These are phyloP conservation scores for Acanthochlamys bracteata DNA, from an alignment of 106 monocot genomes.

Conservation along the genomic window DNA sequence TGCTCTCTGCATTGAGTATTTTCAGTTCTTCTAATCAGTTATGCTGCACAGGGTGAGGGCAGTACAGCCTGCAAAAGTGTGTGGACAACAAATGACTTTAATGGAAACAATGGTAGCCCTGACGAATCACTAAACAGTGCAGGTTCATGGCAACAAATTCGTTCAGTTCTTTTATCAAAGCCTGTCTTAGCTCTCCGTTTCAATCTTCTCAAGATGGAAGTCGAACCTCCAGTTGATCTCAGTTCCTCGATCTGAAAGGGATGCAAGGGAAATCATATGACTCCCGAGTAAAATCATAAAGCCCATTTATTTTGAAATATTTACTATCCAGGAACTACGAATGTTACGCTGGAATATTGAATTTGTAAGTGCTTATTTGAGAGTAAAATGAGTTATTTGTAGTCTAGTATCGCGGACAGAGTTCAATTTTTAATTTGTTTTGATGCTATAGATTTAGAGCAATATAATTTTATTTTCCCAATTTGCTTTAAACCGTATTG, in stretches of 20 bases:
- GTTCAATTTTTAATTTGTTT: no score
- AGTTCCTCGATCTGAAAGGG: constrained; percentile 9
- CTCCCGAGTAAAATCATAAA: no score
- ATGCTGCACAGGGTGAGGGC: constrained; percentile 41
- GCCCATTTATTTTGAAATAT: no score
- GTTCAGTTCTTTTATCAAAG: constrained; percentile 61
- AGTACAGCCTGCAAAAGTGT: constrained; percentile 54
- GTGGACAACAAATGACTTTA: constrained; percentile 12
- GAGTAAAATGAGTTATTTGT: no score
- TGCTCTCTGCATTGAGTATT: background rate
- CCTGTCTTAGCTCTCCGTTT: constrained; percentile 79
- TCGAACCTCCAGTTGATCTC: constrained; percentile 55
- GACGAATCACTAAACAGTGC: background rate
- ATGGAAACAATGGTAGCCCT: background rate
- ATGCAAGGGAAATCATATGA: background rate
- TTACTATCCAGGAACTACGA: no score
- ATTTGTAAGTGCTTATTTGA: no score
- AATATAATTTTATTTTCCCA: no score
- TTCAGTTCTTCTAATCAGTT: background rate
- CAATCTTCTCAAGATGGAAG: constrained; percentile 64
- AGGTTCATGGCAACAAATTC: constrained; percentile 23
- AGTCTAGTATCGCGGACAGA: no score
- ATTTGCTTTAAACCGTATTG: no score
- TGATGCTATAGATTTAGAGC: no score
- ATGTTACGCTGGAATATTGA: no score